Evolutionary conservation across 495 filamentous ascomycete species (phyloP).

Genomic region (Talaromyces liani): DNA sequence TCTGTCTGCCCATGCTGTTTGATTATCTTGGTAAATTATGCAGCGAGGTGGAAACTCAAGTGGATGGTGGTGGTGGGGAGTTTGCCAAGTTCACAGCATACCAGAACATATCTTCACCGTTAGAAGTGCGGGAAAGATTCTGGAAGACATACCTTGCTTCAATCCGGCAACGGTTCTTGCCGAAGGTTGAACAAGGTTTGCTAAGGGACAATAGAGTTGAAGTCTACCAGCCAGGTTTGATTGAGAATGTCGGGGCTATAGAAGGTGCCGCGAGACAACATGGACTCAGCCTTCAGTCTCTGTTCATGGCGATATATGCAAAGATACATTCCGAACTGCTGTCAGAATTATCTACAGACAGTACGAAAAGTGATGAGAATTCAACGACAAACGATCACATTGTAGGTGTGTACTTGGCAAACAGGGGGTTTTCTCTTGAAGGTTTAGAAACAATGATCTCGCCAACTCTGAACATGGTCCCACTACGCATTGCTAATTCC

Average conservation of each 20-base stretch:
- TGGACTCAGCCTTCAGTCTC: constrained; percentile 25
- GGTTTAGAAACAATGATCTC: constrained; percentile 21
- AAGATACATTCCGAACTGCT: constrained; percentile 17
- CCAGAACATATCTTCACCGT: constrained; percentile 21
- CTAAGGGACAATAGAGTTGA: neutral
- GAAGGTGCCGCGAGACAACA: constrained; percentile 20
- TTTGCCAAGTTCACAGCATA: constrained; percentile 24
- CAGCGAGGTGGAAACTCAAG: constrained; percentile 5
- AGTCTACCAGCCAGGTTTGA: constrained; percentile 22
- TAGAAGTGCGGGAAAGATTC: constrained; percentile 20
- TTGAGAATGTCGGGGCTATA: constrained; percentile 19
- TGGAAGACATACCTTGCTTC: constrained; percentile 24
- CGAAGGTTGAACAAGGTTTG: neutral
- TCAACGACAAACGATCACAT: constrained; percentile 11
- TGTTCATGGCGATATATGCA: constrained; percentile 28
- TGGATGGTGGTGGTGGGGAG: constrained; percentile 7
- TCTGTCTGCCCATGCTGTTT: constrained; percentile 23
- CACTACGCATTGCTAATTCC: constrained; percentile 17
- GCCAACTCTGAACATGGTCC: constrained; percentile 30
- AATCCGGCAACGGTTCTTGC: neutral
- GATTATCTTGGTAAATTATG: constrained; percentile 17
- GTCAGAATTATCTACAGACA: neutral
- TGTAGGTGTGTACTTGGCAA: constrained; percentile 29
- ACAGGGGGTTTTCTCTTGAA: constrained; percentile 22
- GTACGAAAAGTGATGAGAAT: constrained; percentile 6